These are phyloP conservation scores for Mortierella sp. DNA, from an alignment of 371 early-diverging fungal species.

Conservation along the genomic window DNA sequence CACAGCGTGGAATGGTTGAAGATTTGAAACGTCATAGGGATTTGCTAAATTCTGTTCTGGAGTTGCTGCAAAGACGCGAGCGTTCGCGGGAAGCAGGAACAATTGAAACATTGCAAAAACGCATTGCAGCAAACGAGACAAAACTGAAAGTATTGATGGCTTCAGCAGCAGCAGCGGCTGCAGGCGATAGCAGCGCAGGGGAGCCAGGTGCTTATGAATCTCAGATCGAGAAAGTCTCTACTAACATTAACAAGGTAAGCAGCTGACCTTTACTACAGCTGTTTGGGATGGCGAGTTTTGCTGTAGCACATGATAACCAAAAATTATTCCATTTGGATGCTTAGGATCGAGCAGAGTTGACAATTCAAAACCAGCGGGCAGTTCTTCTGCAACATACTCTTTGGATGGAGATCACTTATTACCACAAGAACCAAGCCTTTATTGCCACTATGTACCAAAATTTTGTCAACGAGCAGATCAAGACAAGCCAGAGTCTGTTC, in stretches of 20 bases:
- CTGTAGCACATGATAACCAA: not conserved
- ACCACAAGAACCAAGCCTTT: conserved; percentile 63
- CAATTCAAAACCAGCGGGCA: conserved; percentile 47
- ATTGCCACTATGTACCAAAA: conserved; percentile 72
- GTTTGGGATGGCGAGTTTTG: no score
- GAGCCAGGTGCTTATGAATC: conserved; percentile 22
- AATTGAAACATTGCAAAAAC: conserved; percentile 52
- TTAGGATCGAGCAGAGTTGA: conserved; percentile 58
- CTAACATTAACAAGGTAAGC: conserved; percentile 28
- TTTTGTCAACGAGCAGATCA: conserved; percentile 70
- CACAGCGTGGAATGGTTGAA: conserved; percentile 70
- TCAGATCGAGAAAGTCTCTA: conserved; percentile 46
- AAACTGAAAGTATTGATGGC: conserved; percentile 42
- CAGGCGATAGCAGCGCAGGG: conserved; percentile 7
- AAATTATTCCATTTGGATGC: not conserved
- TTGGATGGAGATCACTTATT: conserved; percentile 55
- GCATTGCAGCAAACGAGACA: conserved; percentile 53
- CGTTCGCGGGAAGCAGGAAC: conserved; percentile 16
- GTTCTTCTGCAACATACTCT: conserved; percentile 59
- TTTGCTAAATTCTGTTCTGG: conserved; percentile 72
- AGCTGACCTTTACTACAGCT: conserved; percentile 7
- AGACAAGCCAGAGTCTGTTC: conserved; percentile 62
- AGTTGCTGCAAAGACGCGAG: conserved; percentile 53
- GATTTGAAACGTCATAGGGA: conserved; percentile 79
- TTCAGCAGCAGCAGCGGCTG: conserved; percentile 36